Evolutionary conservation across 1,139 yeast genomes (phyloP).

Genomic region (Candida labiduridarum): DNA sequence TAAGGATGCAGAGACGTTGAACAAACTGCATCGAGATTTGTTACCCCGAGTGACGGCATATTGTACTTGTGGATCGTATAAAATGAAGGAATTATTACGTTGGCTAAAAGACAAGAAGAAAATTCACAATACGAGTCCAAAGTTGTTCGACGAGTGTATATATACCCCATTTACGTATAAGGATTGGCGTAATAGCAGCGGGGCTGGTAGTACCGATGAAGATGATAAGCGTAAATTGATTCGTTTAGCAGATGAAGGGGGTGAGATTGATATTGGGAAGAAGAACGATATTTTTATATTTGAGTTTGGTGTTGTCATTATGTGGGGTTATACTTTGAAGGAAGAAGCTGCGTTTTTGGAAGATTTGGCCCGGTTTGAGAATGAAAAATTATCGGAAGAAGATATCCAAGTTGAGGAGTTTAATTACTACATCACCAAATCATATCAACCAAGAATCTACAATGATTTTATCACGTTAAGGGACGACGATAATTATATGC

Average conservation of each 20-base stretch:
- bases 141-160: conserved; percentile 88
- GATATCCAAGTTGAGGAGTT: conserved; percentile 94
- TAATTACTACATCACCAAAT: conserved; percentile 88
- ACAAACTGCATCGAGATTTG: conserved; percentile 83
- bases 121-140: conserved; percentile 77
- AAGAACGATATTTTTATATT: conserved; percentile 83
- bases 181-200: conserved; percentile 65
- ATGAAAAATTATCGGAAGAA: conserved; percentile 85
- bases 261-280: conserved; percentile 83
- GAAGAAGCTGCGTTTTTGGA: conserved; percentile 84
- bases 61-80: conserved; percentile 91
- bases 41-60: conserved; percentile 93
- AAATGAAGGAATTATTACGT: conserved; percentile 80
- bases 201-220: conserved; percentile 23
- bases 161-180: conserved; percentile 88
- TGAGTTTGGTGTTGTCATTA: conserved; percentile 91
- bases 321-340: conserved; percentile 89
- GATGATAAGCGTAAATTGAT: conserved; percentile 49
- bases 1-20: conserved; percentile 90
- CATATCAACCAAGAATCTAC: conserved; percentile 92
- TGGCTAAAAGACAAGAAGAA: conserved; percentile 84
- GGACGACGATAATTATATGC: conserved; percentile 89
- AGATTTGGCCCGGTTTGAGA: conserved; percentile 86
- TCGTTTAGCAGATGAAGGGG: conserved; percentile 89
- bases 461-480: conserved; percentile 91